These are phyloP conservation scores for Poterioochromonas sp. DNA, from an alignment of 352 stramenopile genomes.

Conservation along the genomic window DNA sequence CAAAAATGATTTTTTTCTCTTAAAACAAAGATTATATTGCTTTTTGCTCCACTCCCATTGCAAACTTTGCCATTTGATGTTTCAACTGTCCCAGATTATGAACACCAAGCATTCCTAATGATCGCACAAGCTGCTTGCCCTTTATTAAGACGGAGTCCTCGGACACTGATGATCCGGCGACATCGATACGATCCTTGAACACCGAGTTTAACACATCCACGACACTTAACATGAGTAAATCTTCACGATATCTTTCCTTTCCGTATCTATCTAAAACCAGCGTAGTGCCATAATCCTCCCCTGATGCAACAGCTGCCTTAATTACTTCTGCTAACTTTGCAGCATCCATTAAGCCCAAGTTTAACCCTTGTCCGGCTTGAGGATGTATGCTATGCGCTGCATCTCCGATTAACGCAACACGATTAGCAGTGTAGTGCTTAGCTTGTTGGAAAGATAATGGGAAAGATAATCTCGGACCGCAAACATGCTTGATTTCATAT, in stretches of 20 bases:
- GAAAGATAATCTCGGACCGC: slow-evolving; percentile 68
- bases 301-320: slow-evolving; percentile 60
- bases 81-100: background rate
- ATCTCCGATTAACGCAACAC: slow-evolving; percentile 74
- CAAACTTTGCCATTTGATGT: background rate
- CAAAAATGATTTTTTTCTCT: too few relatives aligned
- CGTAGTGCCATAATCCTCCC: slow-evolving; percentile 61
- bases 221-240: background rate
- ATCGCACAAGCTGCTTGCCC: background rate
- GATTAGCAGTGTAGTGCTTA: slow-evolving; percentile 65
- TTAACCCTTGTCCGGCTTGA: slow-evolving; percentile 78
- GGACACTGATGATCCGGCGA: background rate
- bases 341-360: slow-evolving; percentile 76
- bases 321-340: slow-evolving; percentile 61
- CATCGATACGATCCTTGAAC: background rate
- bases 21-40: too few relatives aligned
- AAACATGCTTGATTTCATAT: slow-evolving; percentile 55
- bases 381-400: slow-evolving; percentile 82
- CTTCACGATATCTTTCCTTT: slow-evolving; percentile 49
- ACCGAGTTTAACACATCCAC: background rate
- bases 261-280: slow-evolving; percentile 72
- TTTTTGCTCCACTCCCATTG: slow-evolving; percentile 9
- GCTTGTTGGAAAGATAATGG: slow-evolving; percentile 76
- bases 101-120: background rate
- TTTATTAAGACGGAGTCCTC: background rate